Base-by-base conservation (phyloP, 495 filamentous ascomycete genomes). In the Penicillium longicatenatum region DNA sequence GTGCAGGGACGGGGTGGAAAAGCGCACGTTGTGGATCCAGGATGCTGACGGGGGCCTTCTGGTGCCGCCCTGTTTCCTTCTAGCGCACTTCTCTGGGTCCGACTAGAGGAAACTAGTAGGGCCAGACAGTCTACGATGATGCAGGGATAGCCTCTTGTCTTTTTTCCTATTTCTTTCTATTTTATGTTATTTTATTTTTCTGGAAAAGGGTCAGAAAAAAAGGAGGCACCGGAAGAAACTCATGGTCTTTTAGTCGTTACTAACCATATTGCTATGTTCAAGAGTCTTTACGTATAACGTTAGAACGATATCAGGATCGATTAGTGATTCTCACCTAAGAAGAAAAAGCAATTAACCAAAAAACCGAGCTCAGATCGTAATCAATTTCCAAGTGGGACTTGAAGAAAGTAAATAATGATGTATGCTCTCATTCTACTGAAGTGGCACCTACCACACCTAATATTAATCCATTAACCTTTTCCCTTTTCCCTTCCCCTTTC, bases 21-120 rank as follows among this genome's bases (percentile, higher is more conserved):
- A 66, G 57, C 37, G 63, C 64, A 73, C 64, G 67, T 67, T 69
- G 72, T 73, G 72, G 72, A 72, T 61, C 72, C 71, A 60, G 52
- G 26, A 43, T 59, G 65, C 63, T 70, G 70, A 70, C 64, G 60
- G 67, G 44, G 65, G 60, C 60, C 71, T 68, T 75, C 69, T 75
- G 65, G 68, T 66, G 70, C 68, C 58, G 63, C 62, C 67, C 61
- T 33, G 62, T 66, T 69, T 70, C 63, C 60, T 71, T 67, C 66
- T 70, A 66, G 66, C 63, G 63, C 55, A 55, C 64, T 70, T 65
- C 62, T 51, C 60, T 68, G 67, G 67, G 57, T 52, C 59, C 56
- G 42, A 63, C 66, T 67, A 63, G 54, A 57, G 52, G 42, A 49
- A 61, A 50, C 62, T 65, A 65, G 55, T 57, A 53, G 51, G 54